Conservation (phyloP, 2,329 filamentous ascomycete species). For the Pseudopyricularia cyperi region DNA sequence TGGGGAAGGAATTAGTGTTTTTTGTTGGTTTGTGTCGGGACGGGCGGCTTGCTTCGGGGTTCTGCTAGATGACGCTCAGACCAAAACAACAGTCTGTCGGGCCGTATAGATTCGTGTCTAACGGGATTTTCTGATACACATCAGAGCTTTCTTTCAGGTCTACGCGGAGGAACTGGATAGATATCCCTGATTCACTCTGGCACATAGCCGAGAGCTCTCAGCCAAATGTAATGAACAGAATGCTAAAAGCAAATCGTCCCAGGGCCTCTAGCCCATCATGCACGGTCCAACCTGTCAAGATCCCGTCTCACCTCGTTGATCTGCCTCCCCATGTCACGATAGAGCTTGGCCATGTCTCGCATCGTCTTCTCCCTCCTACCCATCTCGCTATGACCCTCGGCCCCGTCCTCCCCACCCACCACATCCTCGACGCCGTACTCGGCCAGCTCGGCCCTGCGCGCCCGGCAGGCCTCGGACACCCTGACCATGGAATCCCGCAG, state of each 20-base stretch:
- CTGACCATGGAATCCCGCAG: slow-evolving; percentile 33
- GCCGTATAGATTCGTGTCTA: not conserved
- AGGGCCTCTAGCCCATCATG: slow-evolving; percentile 2
- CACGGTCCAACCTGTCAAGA: slow-evolving; percentile 18
- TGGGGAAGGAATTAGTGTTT: not conserved
- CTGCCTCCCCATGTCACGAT: slow-evolving; percentile 34
- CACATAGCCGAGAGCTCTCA: not conserved
- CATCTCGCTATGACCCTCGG: slow-evolving; percentile 5
- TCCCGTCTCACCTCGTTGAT: slow-evolving; percentile 36
- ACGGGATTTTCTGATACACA: not conserved
- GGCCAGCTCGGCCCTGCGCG: slow-evolving; percentile 27
- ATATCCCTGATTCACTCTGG: not conserved
- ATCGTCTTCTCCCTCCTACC: slow-evolving; percentile 30
- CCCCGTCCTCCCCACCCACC: slow-evolving; percentile 10
- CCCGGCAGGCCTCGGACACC: slow-evolving; percentile 27
- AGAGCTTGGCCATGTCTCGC: slow-evolving; percentile 39
- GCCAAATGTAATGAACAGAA: not conserved
- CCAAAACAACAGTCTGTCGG: not conserved
- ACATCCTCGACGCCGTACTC: slow-evolving; percentile 33
- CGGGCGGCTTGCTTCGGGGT: not conserved
- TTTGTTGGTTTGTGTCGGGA: not conserved
- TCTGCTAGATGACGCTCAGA: not conserved
- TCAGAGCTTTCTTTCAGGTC: not conserved
- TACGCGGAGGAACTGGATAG: not conserved
- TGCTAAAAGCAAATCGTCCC: not conserved